phyloP scores from a whole-genome alignment of 805 yeast genomes.

The Candida dajiaensis region DNA sequence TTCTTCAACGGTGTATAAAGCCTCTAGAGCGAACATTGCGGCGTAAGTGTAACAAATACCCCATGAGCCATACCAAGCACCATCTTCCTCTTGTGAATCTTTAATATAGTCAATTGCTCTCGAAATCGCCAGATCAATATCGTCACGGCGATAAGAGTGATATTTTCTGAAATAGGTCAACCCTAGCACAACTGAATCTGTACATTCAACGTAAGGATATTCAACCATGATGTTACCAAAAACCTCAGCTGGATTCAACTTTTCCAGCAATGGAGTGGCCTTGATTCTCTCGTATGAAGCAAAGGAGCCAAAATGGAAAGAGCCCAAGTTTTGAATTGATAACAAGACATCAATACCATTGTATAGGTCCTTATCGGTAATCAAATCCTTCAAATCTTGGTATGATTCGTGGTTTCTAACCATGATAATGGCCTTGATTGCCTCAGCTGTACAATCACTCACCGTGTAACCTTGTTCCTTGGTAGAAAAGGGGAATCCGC shows the following conservation, averaged over 20 bases:
- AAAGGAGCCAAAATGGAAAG: constrained; percentile 84
- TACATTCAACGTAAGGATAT: constrained; percentile 96
- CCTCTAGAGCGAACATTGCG: constrained; percentile 96
- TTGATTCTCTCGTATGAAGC: constrained; percentile 86
- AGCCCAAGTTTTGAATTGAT: constrained; percentile 69
- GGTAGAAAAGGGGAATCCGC: constrained; percentile 96
- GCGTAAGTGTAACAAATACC: constrained; percentile 96
- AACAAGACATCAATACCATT: constrained; percentile 75
- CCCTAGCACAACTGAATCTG: constrained; percentile 92
- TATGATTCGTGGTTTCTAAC: constrained; percentile 62
- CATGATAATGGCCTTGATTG: constrained; percentile 90
- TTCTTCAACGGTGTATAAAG: constrained; percentile 65
- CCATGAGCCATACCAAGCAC: constrained; percentile 99
- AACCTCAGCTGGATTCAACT: constrained; percentile 92
- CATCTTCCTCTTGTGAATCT: constrained; percentile 66
- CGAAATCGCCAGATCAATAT: constrained; percentile 62
- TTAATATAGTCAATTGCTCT: constrained; percentile 71
- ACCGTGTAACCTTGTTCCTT: constrained; percentile 96
- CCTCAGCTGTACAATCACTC: constrained; percentile 95
- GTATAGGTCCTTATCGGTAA: constrained; percentile 47
- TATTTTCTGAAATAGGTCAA: constrained; percentile 67
- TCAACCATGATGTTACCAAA: constrained; percentile 98
- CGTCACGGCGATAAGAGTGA: constrained; percentile 58
- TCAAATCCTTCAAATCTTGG: constrained; percentile 41
- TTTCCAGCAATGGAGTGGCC: constrained; percentile 71